A percentile compares a stretch with the other conserved stretches of the same genome.
Evolutionary conservation across 495 filamentous ascomycete genomes (phyloP).

Genomic region (Podospora tetraspora): DNA sequence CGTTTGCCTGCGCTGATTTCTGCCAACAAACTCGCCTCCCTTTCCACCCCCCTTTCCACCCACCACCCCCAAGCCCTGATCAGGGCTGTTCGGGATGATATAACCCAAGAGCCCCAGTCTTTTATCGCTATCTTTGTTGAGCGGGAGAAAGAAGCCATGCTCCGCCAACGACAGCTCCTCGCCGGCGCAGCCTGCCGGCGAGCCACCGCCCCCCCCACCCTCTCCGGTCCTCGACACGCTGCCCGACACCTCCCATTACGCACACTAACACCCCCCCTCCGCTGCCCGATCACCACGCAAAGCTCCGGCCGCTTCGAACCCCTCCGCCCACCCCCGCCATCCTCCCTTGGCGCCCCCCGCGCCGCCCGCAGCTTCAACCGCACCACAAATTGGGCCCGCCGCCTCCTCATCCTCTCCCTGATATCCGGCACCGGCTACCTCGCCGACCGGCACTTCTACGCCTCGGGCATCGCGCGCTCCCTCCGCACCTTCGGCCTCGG

Average conservation of each 20-base stretch:
- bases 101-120: not conserved
- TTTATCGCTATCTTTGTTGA: not conserved
- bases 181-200: conserved; percentile 3
- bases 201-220: not conserved
- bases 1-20: not conserved
- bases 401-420: conserved; percentile 59
- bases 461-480: conserved; percentile 71
- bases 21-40: not conserved
- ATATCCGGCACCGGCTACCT: conserved; percentile 56
- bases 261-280: conserved; percentile 8
- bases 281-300: conserved; percentile 6
- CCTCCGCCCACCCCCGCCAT: conserved; percentile 75
- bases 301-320: conserved; percentile 50
- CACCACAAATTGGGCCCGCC: conserved; percentile 67
- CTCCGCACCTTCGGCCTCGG: conserved; percentile 73
- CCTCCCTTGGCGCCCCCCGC: conserved; percentile 68
- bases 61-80: not conserved
- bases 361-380: conserved; percentile 60
- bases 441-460: conserved; percentile 68
- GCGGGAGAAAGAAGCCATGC: not conserved
- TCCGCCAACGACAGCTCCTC: conserved; percentile 3
- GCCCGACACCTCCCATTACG: not conserved
- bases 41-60: not conserved
- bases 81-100: not conserved
- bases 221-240: conserved; percentile 1